Base-by-base conservation (phyloP, 805 yeast genomes). In the Yamadazyma endophytica region DNA sequence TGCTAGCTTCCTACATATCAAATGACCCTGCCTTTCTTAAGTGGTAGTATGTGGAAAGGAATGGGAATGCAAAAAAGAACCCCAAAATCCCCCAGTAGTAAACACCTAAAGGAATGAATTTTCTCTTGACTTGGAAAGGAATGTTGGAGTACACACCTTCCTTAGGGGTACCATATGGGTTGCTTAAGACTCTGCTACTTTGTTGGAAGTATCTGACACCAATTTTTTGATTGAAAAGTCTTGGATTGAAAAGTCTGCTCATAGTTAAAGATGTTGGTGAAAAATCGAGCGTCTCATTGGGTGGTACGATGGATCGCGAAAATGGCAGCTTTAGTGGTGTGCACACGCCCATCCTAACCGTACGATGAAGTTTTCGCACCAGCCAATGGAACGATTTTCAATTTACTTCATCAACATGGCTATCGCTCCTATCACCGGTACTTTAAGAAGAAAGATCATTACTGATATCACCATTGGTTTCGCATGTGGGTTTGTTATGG, bases 111-210 rank as follows among this genome's bases (percentile, higher is more conserved):
- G 97, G 97, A 45, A 90, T 74, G 26, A 32, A 42, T 70, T 79
- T 83, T 75, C 95, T 88, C 75, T 87, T 88, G 43, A 90, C 95
- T 74, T 78, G 78, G 79, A 90, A 92, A 46, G 98, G 98, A 43
- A 90, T 56, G 77, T 92, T 90, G 53, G 82, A 70, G 80, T 92
- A 92, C 28, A 81, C 79, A 54, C 97, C 97, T 33, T 44, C 43
- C 45, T 58, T 52, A 29, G 70, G 70, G 26, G 61, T 33, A 26
- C 70, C 70, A 45, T 46, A 61, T 28, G 60, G 43, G 31, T 52
- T 53, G 48, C 49, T 54, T 54, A 56, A 42, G 29, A 45, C 40
- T 42, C 56, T 59, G 48, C 68, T 56, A 36, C 82, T 53, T 28
- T 59, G 45, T 43, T 81, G 63, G 46, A 87, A 64, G 43, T 48